Base-by-base conservation (phyloP, 495 filamentous ascomycete genomes). In the Pyrenopolyporus hunteri region DNA sequence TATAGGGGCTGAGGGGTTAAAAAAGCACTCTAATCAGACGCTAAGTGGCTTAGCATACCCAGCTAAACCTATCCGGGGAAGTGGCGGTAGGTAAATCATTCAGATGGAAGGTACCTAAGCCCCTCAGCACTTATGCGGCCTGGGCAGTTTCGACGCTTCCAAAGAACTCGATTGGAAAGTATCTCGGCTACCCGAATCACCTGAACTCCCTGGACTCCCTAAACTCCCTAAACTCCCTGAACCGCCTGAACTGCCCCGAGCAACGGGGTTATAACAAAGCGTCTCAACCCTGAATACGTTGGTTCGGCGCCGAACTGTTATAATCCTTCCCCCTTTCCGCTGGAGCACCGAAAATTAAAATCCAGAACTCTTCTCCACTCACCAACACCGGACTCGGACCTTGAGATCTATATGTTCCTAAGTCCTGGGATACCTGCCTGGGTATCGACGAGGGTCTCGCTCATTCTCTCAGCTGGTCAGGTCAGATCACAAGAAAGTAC, bases 61-160 rank as follows among this genome's bases (percentile, higher is more conserved):
- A 14, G 19, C 19, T 47, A 50, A 44, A 37, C 55, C 45, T 29
- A 50, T 50, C 35, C 13, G 37, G 55, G 55, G 55, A 59, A 59
- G 55, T 59, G 36, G 55, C 55, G 45, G 45, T 26, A 43, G 36
- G 28, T 44, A n/a, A n/a, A n/a, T n/a, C n/a, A n/a, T n/a, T 13
- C 22, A 14, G 46, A 32, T 2, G 4, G 26, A 22, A 61, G 44
- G 42, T 33, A 40, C 28, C 48, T 60, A 25, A 47, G 48, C 58
- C 58, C 58, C 58, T 62, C 58, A 62, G 43, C 45, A 43, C 2
- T n/a, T n/a, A n/a, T n/a, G n/a, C n/a, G n/a, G n/a, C n/a, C n/a
- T 23, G 14, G 4, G 11, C 44, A 23, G 14, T 19, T 28, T 14
- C 44, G 23, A 7, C 16, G 19, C 25, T 35, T 57, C 33, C 33